phyloP scores from a whole-genome alignment of 495 filamentous ascomycete species.

The Oleoguttula mirabilis region DNA sequence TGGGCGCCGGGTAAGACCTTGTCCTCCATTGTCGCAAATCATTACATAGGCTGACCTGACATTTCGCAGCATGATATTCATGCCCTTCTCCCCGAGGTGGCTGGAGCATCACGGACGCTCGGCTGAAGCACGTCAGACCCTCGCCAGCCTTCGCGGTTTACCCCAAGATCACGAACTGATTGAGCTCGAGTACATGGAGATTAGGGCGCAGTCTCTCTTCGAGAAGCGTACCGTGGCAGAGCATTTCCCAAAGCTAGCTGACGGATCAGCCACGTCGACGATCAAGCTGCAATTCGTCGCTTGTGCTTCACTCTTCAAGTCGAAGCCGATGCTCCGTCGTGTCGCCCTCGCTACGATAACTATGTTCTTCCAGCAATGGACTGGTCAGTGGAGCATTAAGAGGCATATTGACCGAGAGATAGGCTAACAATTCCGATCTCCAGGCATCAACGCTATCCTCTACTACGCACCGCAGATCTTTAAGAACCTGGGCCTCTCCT shows the following conservation, averaged over 20 bases:
- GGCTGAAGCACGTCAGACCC: conserved; percentile 53
- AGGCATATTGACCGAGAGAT: background rate
- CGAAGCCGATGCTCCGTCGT: conserved; percentile 60
- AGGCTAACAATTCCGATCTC: background rate
- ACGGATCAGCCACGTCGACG: conserved; percentile 45
- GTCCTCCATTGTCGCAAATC: background rate
- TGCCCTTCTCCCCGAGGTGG: conserved; percentile 78
- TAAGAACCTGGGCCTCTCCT: conserved; percentile 48
- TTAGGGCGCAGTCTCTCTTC: conserved; percentile 66
- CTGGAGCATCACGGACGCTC: conserved; percentile 62
- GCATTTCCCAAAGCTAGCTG: conserved; percentile 54
- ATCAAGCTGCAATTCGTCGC: conserved; percentile 62
- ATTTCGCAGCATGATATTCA: conserved; percentile 10
- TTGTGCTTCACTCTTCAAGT: conserved; percentile 60
- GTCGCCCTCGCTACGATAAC: conserved; percentile 55
- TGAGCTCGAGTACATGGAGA: conserved; percentile 68
- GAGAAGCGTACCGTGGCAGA: conserved; percentile 64
- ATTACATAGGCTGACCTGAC: background rate
- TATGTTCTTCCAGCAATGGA: conserved; percentile 74
- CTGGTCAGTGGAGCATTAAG: too few relatives aligned
- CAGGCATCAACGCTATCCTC: conserved; percentile 51
- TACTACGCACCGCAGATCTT: conserved; percentile 70
- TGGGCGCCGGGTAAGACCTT: conserved; percentile 52
- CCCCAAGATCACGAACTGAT: conserved; percentile 50
- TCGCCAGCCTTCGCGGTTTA: conserved; percentile 54